Evolutionary conservation across 2,329 filamentous ascomycete species (phyloP).

Genomic region (Beauveria sp.): DNA sequence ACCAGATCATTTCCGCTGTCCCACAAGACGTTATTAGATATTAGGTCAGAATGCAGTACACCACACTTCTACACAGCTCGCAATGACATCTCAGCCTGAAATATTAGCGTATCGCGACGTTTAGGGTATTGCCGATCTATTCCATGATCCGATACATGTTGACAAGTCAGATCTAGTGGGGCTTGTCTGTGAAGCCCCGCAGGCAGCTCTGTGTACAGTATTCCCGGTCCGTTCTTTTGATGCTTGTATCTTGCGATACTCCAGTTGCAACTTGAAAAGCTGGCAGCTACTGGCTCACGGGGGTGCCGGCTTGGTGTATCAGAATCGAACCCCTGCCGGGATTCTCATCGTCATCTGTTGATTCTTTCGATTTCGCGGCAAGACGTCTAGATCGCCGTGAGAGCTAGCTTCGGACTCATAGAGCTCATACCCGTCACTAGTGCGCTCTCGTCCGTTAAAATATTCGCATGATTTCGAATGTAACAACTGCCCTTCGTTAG

Average conservation of each 20-base stretch:
- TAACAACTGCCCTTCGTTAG: too few species aligned
- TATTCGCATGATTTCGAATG: slow-evolving; percentile 2
- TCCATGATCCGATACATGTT: not conserved
- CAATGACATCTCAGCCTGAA: too few species aligned
- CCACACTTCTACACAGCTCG: too few species aligned
- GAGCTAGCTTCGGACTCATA: not conserved
- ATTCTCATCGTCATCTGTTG: not conserved
- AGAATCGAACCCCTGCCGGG: not conserved
- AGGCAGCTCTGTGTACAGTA: not conserved
- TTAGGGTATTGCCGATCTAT: not conserved
- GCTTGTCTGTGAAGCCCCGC: not conserved
- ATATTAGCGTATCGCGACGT: too few species aligned
- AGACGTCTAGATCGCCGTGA: not conserved
- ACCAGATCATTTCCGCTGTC: not conserved
- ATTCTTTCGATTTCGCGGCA: not conserved
- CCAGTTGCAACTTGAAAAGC: not conserved
- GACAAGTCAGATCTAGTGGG: not conserved
- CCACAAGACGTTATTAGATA: not conserved
- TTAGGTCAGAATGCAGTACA: too few species aligned
- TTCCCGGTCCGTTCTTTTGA: not conserved
- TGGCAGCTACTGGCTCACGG: slow-evolving; percentile 15
- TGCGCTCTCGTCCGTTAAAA: not conserved
- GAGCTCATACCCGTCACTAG: not conserved
- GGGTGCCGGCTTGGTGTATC: slow-evolving; percentile 12
- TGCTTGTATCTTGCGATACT: not conserved